phyloP scores from a whole-genome alignment of 192 early-diverging fungal genomes.

The Coemansia sp. region DNA sequence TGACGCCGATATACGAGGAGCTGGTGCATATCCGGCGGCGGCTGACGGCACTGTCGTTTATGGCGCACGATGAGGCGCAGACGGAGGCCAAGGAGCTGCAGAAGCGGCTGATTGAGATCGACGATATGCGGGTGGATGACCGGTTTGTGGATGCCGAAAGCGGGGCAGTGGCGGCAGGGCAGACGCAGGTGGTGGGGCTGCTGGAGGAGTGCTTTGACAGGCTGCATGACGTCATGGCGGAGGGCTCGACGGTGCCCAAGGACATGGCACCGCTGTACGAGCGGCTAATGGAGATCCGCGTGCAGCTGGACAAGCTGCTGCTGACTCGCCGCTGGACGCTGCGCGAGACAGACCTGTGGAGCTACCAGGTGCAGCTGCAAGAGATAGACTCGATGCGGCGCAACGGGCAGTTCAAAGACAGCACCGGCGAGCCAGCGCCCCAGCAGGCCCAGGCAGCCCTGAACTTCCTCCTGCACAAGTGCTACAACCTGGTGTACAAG shows the following conservation, averaged over 20 bases:
- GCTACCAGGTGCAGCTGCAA: conserved; percentile 73
- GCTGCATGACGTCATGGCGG: conserved; percentile 75
- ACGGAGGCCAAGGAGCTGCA: conserved; percentile 58
- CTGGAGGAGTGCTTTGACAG: conserved; percentile 80
- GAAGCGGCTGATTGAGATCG: conserved; percentile 73
- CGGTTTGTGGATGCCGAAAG: conserved; percentile 65
- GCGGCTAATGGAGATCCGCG: conserved; percentile 67
- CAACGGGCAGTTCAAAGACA: conserved; percentile 81
- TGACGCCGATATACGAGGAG: conserved; percentile 69
- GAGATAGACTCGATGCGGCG: conserved; percentile 80
- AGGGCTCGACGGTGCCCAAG: conserved; percentile 62
- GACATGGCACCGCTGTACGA: conserved; percentile 61
- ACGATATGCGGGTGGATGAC: conserved; percentile 74
- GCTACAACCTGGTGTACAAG: conserved; percentile 83
- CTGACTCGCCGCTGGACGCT: conserved; percentile 75
- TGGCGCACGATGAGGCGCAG: conserved; percentile 24
- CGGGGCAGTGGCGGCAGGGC: conserved; percentile 73
- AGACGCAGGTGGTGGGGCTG: conserved; percentile 77
- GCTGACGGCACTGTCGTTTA: conserved; percentile 49
- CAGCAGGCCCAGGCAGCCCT: conserved; percentile 71
- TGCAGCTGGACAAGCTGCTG: conserved; percentile 70
- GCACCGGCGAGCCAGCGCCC: conserved; percentile 59
- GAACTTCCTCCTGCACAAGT: conserved; percentile 74
- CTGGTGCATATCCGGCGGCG: conserved; percentile 69
- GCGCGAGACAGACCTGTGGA: conserved; percentile 76